Base-by-base conservation (phyloP, 495 filamentous ascomycete species). In the Staphylotrichum tortipilum region DNA sequence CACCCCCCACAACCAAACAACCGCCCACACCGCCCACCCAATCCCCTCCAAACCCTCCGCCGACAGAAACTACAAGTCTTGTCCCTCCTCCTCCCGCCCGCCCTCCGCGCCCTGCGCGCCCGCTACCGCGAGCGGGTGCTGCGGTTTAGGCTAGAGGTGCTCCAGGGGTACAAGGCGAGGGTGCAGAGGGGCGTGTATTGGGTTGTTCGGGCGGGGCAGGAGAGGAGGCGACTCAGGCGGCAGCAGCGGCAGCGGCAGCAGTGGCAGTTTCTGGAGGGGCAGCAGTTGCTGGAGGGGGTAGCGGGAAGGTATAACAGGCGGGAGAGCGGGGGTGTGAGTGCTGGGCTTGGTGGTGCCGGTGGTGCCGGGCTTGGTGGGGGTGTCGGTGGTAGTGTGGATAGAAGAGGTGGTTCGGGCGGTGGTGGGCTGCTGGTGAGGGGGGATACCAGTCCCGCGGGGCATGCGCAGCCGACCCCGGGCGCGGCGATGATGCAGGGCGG, bases 181-280 rank as follows among this genome's bases (percentile, higher is more conserved):
- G 69, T 85, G 4, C 87, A 92, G 59, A 81, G 84, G 44, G 76
- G 82, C 45, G 77, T 94, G 45, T 91, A 89, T 64, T 71, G 73
- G 14, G 86, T 83, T 56, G 74, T 94, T 37, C 64, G 90, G 57
- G 70, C 75, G 50, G 72, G 78, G 15, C 82, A 88, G n/a, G n/a
- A n/a, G n/a, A n/a, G n/a, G n/a, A n/a, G n/a, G n/a, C n/a, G n/a
- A n/a, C n/a, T n/a, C n/a, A n/a, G n/a, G n/a, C n/a, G n/a, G n/a
- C n/a, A n/a, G n/a, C n/a, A n/a, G n/a, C n/a, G n/a, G n/a, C n/a
- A n/a, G n/a, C n/a, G n/a, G n/a, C n/a, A n/a, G n/a, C n/a, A n/a
- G n/a, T n/a, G n/a, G n/a, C n/a, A n/a, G n/a, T n/a, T n/a, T n/a
- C n/a, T n/a, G n/a, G n/a, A n/a, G n/a, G n/a, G n/a, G n/a, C n/a